A percentile compares a stretch with the other conserved stretches of the same genome.
These are phyloP conservation scores for Lentinula sp. DNA, from an alignment of 768 basidiomycete species.

Conservation along the genomic window DNA sequence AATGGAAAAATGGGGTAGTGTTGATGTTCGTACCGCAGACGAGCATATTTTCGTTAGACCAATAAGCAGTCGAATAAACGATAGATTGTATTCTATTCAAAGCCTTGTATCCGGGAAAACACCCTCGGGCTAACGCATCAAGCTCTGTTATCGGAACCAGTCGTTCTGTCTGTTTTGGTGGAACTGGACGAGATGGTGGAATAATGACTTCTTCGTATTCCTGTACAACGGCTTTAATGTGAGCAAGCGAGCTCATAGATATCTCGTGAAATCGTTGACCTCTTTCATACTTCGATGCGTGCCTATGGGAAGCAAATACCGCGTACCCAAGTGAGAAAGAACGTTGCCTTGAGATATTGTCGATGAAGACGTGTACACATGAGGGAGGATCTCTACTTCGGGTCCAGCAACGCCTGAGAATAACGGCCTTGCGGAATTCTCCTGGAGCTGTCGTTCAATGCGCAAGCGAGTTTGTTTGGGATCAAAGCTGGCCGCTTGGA, in stretches of 20 bases:
- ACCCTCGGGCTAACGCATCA: conserved; percentile 70
- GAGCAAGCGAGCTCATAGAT: conserved; percentile 2
- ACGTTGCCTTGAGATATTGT: conserved; percentile 52
- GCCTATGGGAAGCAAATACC: conserved; percentile 78
- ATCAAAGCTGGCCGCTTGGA: conserved; percentile 21
- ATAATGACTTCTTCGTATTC: conserved; percentile 86
- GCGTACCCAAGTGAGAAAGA: conserved; percentile 67
- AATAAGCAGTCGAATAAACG: conserved; percentile 87
- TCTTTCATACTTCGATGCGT: conserved; percentile 64
- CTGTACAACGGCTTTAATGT: conserved; percentile 28
- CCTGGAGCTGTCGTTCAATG: conserved; percentile 53
- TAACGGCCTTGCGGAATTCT: conserved; percentile 60
- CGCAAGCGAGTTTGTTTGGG: conserved; percentile 48
- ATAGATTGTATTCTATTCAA: conserved; percentile 96
- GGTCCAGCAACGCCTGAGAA: conserved; percentile 47
- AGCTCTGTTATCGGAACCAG: conserved; percentile 68
- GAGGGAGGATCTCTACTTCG: conserved; percentile 64
- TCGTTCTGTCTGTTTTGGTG: conserved; percentile 65
- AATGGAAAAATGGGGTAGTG: neutral
- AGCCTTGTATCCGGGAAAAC: conserved; percentile 80
- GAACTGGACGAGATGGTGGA: conserved; percentile 77
- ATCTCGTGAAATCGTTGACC: conserved; percentile 30
- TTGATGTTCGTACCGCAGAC: conserved; percentile 62
- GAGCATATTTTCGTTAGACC: conserved; percentile 95
- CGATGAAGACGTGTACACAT: conserved; percentile 77